Percentiles rank a stretch among this genome's conserved stretches.
These are phyloP conservation scores for Tricladium varicosporioides DNA, from an alignment of 2,329 filamentous ascomycete genomes.

Conservation along the genomic window DNA sequence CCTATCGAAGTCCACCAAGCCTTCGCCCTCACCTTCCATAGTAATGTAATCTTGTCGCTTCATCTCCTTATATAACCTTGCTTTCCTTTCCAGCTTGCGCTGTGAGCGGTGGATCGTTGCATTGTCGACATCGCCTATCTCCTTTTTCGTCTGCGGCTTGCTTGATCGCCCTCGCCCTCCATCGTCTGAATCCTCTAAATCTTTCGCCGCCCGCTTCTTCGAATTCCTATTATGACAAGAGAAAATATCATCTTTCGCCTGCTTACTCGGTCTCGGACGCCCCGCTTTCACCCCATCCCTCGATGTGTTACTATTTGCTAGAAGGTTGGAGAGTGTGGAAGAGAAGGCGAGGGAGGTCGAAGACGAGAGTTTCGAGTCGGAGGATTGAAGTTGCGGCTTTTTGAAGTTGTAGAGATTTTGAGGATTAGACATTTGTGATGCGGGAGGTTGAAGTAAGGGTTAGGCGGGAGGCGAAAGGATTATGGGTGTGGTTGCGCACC, in stretches of 20 bases:
- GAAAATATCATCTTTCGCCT: slow-evolving; percentile 67
- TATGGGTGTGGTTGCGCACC: background rate
- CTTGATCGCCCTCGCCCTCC: slow-evolving; percentile 37
- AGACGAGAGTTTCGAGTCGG: slow-evolving; percentile 54
- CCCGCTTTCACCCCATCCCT: slow-evolving; percentile 31
- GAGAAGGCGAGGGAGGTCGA: slow-evolving; percentile 79
- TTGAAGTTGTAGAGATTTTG: no score
- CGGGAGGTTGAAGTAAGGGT: background rate
- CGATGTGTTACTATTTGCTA: slow-evolving; percentile 37
- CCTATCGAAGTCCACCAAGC: slow-evolving; percentile 87
- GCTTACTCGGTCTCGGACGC: slow-evolving; percentile 51
- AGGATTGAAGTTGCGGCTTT: no score
- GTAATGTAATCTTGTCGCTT: slow-evolving; percentile 78
- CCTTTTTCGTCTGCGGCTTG: slow-evolving; percentile 53
- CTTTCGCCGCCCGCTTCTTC: slow-evolving; percentile 58
- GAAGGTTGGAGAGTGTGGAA: slow-evolving; percentile 81
- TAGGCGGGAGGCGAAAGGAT: background rate
- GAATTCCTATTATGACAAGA: slow-evolving; percentile 60
- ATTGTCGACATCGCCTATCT: slow-evolving; percentile 60
- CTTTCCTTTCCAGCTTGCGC: slow-evolving; percentile 87
- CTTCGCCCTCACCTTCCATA: slow-evolving; percentile 57
- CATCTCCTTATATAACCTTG: slow-evolving; percentile 81
- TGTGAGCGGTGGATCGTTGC: slow-evolving; percentile 61
- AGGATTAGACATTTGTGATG: slow-evolving; percentile 15
- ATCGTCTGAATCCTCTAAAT: slow-evolving; percentile 51